Evolutionary conservation across 371 early-diverging fungal genomes (phyloP), one percentile per base, ranked within the genome.

Genomic region (Mortierella sp.): DNA sequence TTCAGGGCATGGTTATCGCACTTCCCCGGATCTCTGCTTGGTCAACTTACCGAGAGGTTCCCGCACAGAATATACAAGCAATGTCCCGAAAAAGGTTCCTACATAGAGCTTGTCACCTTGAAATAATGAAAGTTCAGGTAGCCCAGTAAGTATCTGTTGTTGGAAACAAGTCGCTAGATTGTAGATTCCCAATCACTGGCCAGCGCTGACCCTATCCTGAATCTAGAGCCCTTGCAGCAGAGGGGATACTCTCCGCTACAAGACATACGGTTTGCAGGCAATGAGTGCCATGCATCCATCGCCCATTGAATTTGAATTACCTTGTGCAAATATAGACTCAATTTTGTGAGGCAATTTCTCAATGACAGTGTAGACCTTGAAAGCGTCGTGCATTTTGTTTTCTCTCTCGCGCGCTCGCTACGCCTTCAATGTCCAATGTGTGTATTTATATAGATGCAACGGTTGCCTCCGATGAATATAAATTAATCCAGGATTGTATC

Each of bases 101-200:
- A 94, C 88, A 59, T 93, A 84, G 49, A 94, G 85, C 68, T 91
- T 88, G 86, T 93, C 93, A 58, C 94, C 91, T 91, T 45, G 28
- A 40, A 54, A 18, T 8, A 49, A 37, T 35, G 5, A 51, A 49
- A 28, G 51, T 61, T 43, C 43, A 43, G 43, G 43, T 43, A 2
- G 16, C 16, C 51, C 51, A 22, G 1, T 18, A 18, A 51, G 22
- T n/a, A 4, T 26, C 10, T 39, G 60, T 60, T 60, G 35, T 16
- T 49, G 49, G 24, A 47, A 20, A 30, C 30, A 45, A 28, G 39
- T 26, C 45, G 18, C 11, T 16, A 43, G 11, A 11, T 11, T 43
- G 43, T 14, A 43, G 11, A 14, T 16, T 11, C 43, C 2, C 43
- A 16, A 16, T 43, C 16, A 14, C 43, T 43, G 43, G 11, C 14